These are phyloP conservation scores for Vinca minor DNA, from an alignment of 257 asterid genomes.

Conservation along the genomic window DNA sequence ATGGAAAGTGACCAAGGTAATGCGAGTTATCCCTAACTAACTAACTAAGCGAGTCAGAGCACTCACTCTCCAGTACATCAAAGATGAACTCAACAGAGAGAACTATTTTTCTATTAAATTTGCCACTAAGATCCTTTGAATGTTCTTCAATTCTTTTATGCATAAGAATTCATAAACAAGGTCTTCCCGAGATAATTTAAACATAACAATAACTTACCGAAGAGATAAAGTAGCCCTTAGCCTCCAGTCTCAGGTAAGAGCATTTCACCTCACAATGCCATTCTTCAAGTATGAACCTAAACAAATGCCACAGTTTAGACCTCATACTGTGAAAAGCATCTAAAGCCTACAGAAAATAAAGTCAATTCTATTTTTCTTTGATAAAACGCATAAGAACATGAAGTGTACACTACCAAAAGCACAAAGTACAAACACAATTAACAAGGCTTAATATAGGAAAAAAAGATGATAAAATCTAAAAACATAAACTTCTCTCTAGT, in stretches of 20 bases:
- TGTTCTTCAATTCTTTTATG: not conserved
- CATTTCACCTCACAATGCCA: slow-evolving; percentile 3
- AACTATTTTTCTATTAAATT: not conserved
- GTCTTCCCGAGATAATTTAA: not conserved
- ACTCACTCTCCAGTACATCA: not conserved
- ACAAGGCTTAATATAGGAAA: not conserved
- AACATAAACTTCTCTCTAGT: not conserved
- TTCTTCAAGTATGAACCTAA: not conserved
- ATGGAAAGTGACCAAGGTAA: not conserved
- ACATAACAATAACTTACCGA: not conserved
- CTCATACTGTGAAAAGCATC: not conserved
- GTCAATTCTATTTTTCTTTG: no score
- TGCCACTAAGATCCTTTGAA: not conserved
- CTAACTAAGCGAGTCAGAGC: not conserved
- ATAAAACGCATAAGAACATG: no score
- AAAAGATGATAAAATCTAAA: not conserved
- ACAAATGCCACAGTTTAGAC: not conserved
- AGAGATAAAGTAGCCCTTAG: not conserved
- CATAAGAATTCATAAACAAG: not conserved
- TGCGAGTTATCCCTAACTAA: slow-evolving; percentile 4
- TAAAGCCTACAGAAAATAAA: not conserved
- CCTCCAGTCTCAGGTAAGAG: not conserved
- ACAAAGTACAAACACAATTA: not conserved
- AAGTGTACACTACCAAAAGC: not conserved
- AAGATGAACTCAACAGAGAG: not conserved